Evolutionary conservation across 2,329 filamentous ascomycete genomes (phyloP).

Genomic region (Sclerotinia minor): DNA sequence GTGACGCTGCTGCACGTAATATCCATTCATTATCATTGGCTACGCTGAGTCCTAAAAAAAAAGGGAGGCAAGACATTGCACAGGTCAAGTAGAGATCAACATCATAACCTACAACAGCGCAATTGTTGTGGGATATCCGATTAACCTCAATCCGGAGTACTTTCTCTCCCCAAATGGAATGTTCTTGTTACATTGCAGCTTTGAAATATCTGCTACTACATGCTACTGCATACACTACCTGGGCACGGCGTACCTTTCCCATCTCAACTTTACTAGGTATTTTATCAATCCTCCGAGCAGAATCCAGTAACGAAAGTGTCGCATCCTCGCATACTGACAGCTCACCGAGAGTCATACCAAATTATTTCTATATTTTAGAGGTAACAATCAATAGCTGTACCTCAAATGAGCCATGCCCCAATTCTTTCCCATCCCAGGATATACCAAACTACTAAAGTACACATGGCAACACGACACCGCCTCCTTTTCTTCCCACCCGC

Average conservation of each 20-base stretch:
- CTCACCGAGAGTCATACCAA: slow-evolving; percentile 23
- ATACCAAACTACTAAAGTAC: slow-evolving; percentile 3
- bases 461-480: slow-evolving; percentile 23
- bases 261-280: slow-evolving; percentile 18
- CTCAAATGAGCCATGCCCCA: not conserved
- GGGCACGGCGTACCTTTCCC: slow-evolving; percentile 2
- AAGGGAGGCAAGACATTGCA: slow-evolving; percentile 11
- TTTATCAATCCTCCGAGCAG: slow-evolving; percentile 23
- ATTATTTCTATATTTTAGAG: slow-evolving; percentile 5
- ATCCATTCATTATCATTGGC: slow-evolving; percentile 19
- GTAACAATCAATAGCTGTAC: not conserved
- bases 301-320: slow-evolving; percentile 3
- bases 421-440: slow-evolving; percentile 7
- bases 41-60: not conserved
- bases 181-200: slow-evolving; percentile 8
- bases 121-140: slow-evolving; percentile 14
- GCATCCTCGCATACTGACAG: slow-evolving; percentile 23
- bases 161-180: not conserved
- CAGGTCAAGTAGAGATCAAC: slow-evolving; percentile 21
- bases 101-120: slow-evolving; percentile 9
- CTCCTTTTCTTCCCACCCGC: slow-evolving; percentile 11
- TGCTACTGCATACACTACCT: not conserved
- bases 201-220: not conserved
- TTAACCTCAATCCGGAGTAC: not conserved
- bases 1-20: slow-evolving; percentile 26